Conservation (phyloP, 2,329 filamentous ascomycete species). For the Kalmusia sp. region DNA sequence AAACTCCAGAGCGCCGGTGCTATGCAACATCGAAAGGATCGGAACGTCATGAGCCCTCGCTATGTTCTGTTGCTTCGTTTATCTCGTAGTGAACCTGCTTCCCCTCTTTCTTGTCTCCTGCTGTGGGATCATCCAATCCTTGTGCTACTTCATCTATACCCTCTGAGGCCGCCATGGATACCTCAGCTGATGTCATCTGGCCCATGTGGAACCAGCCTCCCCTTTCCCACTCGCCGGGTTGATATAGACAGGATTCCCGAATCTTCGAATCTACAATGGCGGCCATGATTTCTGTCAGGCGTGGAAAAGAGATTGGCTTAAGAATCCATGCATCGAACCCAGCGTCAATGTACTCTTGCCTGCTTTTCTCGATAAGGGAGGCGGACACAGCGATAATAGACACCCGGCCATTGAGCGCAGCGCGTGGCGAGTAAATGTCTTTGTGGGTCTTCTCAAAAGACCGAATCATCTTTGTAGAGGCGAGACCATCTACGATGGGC, state of each 20-base stretch:
- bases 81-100: neutral
- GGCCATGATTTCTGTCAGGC: constrained; percentile 71
- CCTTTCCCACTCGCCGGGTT: constrained; percentile 77
- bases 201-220: constrained; percentile 79
- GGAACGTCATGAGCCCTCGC: neutral
- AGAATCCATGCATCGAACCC: constrained; percentile 93
- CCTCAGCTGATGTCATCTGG: constrained; percentile 46
- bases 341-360: constrained; percentile 72
- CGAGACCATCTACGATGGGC: constrained; percentile 87
- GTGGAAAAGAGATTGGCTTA: constrained; percentile 83
- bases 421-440: constrained; percentile 65
- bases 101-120: neutral
- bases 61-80: neutral
- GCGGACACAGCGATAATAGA: constrained; percentile 90
- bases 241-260: constrained; percentile 70
- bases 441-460: constrained; percentile 67
- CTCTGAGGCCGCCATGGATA: constrained; percentile 44
- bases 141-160: constrained; percentile 19
- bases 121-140: neutral
- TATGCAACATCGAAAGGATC: neutral
- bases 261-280: constrained; percentile 70
- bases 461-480: constrained; percentile 83
- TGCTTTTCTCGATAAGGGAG: constrained; percentile 75
- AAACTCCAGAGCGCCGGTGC: neutral
- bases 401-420: constrained; percentile 68